These are phyloP conservation scores for Russula virescens DNA, from an alignment of 768 basidiomycete genomes.

Conservation along the genomic window DNA sequence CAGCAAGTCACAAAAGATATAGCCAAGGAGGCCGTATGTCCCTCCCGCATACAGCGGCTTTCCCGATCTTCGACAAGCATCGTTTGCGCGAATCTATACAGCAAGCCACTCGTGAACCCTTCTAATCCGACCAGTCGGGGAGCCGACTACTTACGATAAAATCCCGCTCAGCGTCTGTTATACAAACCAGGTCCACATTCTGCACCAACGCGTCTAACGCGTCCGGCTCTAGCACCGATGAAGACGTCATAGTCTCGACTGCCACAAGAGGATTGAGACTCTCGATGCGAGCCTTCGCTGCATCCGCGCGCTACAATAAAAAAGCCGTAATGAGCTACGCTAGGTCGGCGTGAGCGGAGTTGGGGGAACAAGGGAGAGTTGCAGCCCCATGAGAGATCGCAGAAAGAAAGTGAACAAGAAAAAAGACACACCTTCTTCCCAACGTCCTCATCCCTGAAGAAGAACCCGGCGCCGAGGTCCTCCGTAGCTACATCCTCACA, in stretches of 20 bases:
- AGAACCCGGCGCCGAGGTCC: slow-evolving; percentile 89
- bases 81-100: slow-evolving; percentile 69
- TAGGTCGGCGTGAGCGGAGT: background rate
- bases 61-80: slow-evolving; percentile 62
- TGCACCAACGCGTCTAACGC: slow-evolving; percentile 55
- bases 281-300: slow-evolving; percentile 78
- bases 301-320: slow-evolving; percentile 67
- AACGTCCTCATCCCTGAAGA: slow-evolving; percentile 90
- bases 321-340: slow-evolving; percentile 32
- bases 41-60: slow-evolving; percentile 92
- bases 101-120: background rate
- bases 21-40: slow-evolving; percentile 85
- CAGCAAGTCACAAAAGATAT: slow-evolving; percentile 91
- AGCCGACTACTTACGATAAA: slow-evolving; percentile 53
- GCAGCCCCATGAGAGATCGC: background rate
- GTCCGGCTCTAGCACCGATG: slow-evolving; percentile 43
- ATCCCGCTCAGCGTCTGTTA: slow-evolving; percentile 70
- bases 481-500: slow-evolving; percentile 65
- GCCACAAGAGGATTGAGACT: slow-evolving; percentile 89
- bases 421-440: slow-evolving; percentile 66
- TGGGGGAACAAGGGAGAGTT: background rate
- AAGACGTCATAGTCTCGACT: slow-evolving; percentile 60
- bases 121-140: slow-evolving; percentile 9
- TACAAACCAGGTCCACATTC: slow-evolving; percentile 77
- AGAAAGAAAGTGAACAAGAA: background rate